phyloP scores from a whole-genome alignment of 2,329 filamentous ascomycete genomes.

The Escovopsis weberi region DNA sequence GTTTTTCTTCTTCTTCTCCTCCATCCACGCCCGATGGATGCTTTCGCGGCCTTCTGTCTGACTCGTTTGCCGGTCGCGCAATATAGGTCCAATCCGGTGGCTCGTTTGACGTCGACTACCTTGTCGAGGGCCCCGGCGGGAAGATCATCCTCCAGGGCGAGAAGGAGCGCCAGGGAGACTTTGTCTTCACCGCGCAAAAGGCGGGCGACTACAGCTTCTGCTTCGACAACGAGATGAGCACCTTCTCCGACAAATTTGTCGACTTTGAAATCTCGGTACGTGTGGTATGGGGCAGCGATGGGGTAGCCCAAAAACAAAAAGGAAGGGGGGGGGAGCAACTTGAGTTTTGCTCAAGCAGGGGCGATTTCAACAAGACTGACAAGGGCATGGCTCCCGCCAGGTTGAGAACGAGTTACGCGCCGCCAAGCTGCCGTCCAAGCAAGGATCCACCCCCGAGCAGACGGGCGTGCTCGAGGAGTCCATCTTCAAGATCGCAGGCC shows the following conservation, averaged over 20 bases:
- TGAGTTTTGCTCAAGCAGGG: too few species aligned
- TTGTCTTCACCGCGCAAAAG: constrained; percentile 87
- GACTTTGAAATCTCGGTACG: constrained; percentile 87
- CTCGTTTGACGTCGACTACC: constrained; percentile 93
- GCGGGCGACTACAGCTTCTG: constrained; percentile 89
- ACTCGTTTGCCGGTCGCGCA: background rate
- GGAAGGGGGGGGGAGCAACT: too few species aligned
- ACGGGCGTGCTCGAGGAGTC: constrained; percentile 82
- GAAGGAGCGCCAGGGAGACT: constrained; percentile 92
- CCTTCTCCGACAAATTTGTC: constrained; percentile 91
- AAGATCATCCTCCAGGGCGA: constrained; percentile 71
- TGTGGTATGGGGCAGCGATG: background rate
- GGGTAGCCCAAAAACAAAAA: too few species aligned
- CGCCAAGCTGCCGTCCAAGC: constrained; percentile 69
- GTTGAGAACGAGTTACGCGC: constrained; percentile 77
- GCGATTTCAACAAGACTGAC: too few species aligned
- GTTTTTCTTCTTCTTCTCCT: constrained; percentile 16
- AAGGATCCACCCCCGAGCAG: constrained; percentile 78
- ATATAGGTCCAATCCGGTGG: constrained; percentile 89
- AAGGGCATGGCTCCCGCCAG: constrained; percentile 26
- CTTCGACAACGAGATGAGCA: constrained; percentile 98
- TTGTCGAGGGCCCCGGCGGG: constrained; percentile 66
- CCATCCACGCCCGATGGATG: too few species aligned
- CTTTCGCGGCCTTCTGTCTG: background rate
- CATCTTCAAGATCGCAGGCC: constrained; percentile 84